Evolutionary conservation across 1,284 basidiomycete genomes (phyloP).

Genomic region (Thelephora terrestris): DNA sequence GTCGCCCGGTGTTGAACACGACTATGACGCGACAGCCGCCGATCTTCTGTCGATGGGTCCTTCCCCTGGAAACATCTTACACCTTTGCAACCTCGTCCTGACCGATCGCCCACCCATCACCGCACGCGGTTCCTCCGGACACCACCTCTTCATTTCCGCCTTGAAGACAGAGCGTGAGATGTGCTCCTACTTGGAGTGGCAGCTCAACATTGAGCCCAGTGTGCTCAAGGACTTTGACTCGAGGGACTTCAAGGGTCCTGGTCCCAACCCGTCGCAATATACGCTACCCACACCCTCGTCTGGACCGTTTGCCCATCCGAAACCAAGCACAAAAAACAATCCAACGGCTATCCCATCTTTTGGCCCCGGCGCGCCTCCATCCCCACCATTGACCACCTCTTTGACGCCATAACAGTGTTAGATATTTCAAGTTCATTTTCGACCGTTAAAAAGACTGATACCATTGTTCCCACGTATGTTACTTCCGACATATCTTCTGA

Average conservation of each 20-base stretch:
- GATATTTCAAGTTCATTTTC: too few relatives aligned
- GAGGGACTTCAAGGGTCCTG: not conserved
- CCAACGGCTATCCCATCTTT: not conserved
- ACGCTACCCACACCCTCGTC: not conserved
- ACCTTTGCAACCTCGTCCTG: too few relatives aligned
- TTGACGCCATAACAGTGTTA: too few relatives aligned
- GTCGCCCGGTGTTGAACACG: too few relatives aligned
- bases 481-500: too few relatives aligned
- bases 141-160: constrained; percentile 84
- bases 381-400: too few relatives aligned
- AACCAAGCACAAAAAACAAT: not conserved
- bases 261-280: not conserved
- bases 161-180: constrained; percentile 96
- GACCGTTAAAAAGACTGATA: too few relatives aligned
- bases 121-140: constrained; percentile 84
- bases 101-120: constrained; percentile 51
- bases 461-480: too few relatives aligned
- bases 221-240: constrained; percentile 30
- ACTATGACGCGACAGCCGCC: too few relatives aligned
- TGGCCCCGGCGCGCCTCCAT: too few relatives aligned
- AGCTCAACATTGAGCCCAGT: constrained; percentile 65
- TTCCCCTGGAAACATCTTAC: too few relatives aligned
- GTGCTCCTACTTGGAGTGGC: constrained; percentile 89
- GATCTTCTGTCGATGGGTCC: too few relatives aligned
- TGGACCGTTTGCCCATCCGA: not conserved